phyloP scores from a whole-genome alignment of 257 asterid species.

The Solanum megistacrolobum region DNA sequence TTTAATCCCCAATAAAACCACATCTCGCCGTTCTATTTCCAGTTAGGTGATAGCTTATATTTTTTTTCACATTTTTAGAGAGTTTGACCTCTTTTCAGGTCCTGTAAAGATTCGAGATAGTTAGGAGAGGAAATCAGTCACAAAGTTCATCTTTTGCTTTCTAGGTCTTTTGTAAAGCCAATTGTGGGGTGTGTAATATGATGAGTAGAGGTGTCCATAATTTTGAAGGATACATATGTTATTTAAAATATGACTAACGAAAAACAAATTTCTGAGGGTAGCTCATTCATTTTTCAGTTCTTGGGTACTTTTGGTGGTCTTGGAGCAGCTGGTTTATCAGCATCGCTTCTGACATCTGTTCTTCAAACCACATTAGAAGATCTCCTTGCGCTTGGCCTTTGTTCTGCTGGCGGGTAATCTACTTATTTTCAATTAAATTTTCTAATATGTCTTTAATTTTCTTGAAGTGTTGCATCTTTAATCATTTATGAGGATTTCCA shows the following conservation, averaged over 20 bases:
- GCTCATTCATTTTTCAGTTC: conserved; percentile 41
- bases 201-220: not conserved
- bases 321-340: conserved; percentile 93
- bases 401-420: conserved; percentile 95
- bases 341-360: conserved; percentile 88
- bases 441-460: not conserved
- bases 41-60: not conserved
- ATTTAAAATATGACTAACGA: not conserved
- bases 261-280: conserved; percentile 1
- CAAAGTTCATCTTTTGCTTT: not conserved
- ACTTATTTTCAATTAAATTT: not conserved
- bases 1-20: not conserved
- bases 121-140: not conserved
- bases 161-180: not conserved
- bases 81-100: not conserved
- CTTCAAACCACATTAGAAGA: conserved; percentile 79
- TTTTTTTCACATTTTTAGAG: not conserved
- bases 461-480: not conserved
- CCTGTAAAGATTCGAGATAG: not conserved
- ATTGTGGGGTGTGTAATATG: not conserved
- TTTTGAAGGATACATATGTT: not conserved
- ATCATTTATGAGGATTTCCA: not conserved
- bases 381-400: conserved; percentile 89
- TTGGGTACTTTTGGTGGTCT: conserved; percentile 80
- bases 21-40: not conserved